Base-by-base conservation (phyloP, 768 basidiomycete species). In the Lanmaoa pseudosensibilis region DNA sequence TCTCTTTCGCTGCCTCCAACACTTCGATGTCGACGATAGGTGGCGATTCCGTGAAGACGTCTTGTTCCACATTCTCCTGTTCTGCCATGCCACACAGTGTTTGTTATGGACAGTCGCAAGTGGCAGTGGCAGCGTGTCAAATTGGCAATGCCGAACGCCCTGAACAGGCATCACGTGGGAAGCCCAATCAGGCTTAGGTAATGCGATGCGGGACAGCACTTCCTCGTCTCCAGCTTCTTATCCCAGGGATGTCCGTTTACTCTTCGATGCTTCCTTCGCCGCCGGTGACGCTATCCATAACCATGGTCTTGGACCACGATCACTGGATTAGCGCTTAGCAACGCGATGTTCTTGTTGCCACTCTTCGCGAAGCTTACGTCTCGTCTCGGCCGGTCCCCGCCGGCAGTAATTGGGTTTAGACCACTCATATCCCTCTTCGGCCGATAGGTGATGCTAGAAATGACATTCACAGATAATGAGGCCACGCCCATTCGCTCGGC, bases 1-100 rank as follows among this genome's bases (percentile, higher is more conserved):
- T 93, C 70, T 93, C 90, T 67, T 93, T 93, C 13, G 89, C 83
- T 4, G 88, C 88, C 65, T 92, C 89, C 16, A 93, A 78, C 1
- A 93, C 75, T 65, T 91, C 90, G 59, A 84, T 87, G 73, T 93
- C 90, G 45, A 93, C 87, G 44, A 92, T 85, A 23, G 74, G 60
- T 0, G 76, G 70, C 5, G 67, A 62, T 30, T 73, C 66, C 16
- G 76, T 77, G 48, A 76, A 75, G 54, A 82, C 78, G 57, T 80
- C 73, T 54, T 79, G 78, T 55, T 76, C 74, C 47, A 61, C 52
- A 44, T 60, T 53, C 5, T 58, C 64, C 48, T 56, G 55, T 53
- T 47, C 47, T 52, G 61, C 54, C 60, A 69, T 69, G 57, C 36
- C 50, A 50, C 55, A 39, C 56, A 13, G 48, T 30, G 13, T 39